These are phyloP conservation scores for Kockovaella imperatae DNA, from an alignment of 768 basidiomycete genomes.

Conservation along the genomic window DNA sequence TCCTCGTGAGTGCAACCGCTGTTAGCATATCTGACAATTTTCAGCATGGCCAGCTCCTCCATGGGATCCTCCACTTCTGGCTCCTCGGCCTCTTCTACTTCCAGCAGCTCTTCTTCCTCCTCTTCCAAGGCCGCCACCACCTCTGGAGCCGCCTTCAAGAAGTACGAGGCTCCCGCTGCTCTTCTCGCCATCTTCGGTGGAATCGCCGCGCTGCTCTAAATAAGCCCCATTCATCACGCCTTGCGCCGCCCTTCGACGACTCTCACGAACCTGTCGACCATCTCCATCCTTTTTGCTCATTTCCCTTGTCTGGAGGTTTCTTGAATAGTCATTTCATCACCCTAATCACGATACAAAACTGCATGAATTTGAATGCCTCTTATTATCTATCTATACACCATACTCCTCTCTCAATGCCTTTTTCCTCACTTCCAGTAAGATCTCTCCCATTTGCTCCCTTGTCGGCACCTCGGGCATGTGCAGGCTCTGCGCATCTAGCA, in stretches of 20 bases:
- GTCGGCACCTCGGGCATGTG: constrained; percentile 68
- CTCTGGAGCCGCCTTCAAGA: constrained; percentile 15
- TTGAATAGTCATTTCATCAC: no score
- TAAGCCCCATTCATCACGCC: no score
- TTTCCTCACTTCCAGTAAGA: constrained; percentile 69
- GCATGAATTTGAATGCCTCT: no score
- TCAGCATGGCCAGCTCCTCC: constrained; percentile 15
- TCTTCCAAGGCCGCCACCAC: constrained; percentile 6
- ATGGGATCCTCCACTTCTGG: constrained; percentile 11
- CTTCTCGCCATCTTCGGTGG: constrained; percentile 33
- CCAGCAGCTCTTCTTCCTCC: constrained; percentile 9
- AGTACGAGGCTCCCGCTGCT: constrained; percentile 18
- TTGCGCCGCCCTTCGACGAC: neutral
- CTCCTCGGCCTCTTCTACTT: constrained; percentile 5
- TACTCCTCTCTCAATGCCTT: constrained; percentile 75
- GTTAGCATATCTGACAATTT: neutral
- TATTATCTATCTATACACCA: constrained; percentile 49
- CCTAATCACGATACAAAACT: no score
- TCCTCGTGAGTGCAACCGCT: neutral
- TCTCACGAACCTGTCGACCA: neutral
- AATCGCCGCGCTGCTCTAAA: constrained; percentile 28
- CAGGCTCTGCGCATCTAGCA: constrained; percentile 65
- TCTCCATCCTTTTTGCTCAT: neutral
- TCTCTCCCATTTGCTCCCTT: constrained; percentile 66
- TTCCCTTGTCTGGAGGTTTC: no score